Evolutionary conservation across 441 rosid genomes (phyloP).

Genomic region (Arabidopsis hybrid): DNA sequence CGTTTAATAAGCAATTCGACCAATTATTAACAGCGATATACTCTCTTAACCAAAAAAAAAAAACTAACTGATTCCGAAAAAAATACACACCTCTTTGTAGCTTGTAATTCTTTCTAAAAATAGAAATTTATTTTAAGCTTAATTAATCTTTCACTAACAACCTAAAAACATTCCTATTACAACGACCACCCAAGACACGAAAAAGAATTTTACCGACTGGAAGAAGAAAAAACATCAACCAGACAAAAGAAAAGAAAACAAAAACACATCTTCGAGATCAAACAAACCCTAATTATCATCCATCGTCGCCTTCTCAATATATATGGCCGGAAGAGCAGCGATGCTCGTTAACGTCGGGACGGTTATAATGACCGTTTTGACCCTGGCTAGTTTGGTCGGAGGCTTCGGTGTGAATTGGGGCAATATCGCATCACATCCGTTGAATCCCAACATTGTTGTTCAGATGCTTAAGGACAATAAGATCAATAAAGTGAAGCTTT

Average conservation of each 20-base stretch:
- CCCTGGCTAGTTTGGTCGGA: conserved; percentile 41
- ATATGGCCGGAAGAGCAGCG: conserved; percentile 49
- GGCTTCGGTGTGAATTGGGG: conserved; percentile 94
- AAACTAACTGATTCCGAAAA: conserved; percentile 26
- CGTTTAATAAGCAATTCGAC: background rate
- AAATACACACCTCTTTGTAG: conserved; percentile 21
- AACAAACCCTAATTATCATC: conserved; percentile 9
- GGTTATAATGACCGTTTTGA: conserved; percentile 38
- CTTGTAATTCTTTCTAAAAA: conserved; percentile 20
- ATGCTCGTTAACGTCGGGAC: conserved; percentile 38
- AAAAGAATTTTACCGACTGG: conserved; percentile 10
- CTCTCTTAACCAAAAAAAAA: conserved; percentile 19
- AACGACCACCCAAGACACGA: conserved; percentile 36
- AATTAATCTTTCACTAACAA: conserved; percentile 24
- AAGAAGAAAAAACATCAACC: conserved; percentile 12
- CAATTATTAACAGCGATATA: conserved; percentile 21
- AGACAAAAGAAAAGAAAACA: background rate
- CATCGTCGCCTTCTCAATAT: conserved; percentile 33
- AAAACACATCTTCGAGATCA: conserved; percentile 16
- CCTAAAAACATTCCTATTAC: conserved; percentile 37
- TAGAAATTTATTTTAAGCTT: conserved; percentile 40
- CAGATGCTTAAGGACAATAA: conserved; percentile 78
- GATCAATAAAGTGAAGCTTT: conserved; percentile 70
- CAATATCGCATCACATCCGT: conserved; percentile 62
- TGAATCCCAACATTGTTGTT: conserved; percentile 64